Evolutionary conservation across 768 basidiomycete species (phyloP), one percentile per base, ranked within the genome.

Genomic region (Steccherinum ochraceum): DNA sequence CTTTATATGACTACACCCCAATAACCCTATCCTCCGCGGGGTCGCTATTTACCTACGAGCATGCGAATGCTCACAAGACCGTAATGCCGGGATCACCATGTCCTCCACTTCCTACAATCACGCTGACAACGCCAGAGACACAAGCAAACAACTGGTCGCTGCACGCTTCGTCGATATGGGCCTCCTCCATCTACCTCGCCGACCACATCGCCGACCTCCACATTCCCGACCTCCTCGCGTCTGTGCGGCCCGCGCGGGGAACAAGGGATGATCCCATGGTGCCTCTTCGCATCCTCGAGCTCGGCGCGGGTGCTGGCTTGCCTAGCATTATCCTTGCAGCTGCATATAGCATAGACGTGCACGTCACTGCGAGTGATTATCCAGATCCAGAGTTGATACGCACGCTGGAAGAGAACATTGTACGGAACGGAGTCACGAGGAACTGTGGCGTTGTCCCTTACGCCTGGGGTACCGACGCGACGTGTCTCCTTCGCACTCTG

Each of bases 151-250:
- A 89, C 59, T 90, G 88, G 88, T 72, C 78, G 1, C 65, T 90
- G 2, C 87, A 91, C 52, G 89, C 88, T 1, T 82, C 84, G 20
- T 84, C 84, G 13, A 79, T 90, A 59, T 91, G 86, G 89, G 67
- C 73, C 4, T 75, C 88, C 4, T 79, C 87, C 13, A 64, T 78
- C 40, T 86, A 80, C 67, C 64, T 89, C 41, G 83, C 83, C 43
- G 80, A 87, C 61, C 79, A 87, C 55, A 50, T 89, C 25, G 64
- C 72, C 23, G 73, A 76, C 26, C 60, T 85, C 3, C 56, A 61
- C 35, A 43, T 43, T 18, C n/a, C 16, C 10, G 41, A 43, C 7
- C 60, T 83, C 13, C 62, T 69, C 41, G 63, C 56, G 27, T 65
- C 18, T n/a, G 49, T 24, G 2, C 46, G 61, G 5, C 49, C 3